Conservation (phyloP, 192 early-diverging fungal species). For the Tieghemiomyces parasiticus region DNA sequence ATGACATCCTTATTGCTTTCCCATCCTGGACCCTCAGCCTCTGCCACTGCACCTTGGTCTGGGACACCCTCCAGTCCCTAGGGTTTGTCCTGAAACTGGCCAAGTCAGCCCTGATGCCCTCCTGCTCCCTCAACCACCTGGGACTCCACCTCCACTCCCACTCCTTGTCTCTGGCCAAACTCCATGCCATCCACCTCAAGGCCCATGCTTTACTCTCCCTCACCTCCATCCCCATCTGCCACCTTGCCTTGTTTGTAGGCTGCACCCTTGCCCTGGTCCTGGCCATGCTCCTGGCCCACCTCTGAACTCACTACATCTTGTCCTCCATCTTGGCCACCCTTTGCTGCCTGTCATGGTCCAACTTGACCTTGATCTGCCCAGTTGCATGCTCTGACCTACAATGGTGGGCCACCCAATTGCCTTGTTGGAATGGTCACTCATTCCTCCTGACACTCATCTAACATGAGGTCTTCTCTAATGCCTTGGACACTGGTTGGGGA, state of each 20-base stretch:
- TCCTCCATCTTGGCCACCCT: not conserved
- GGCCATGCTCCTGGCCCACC: not conserved
- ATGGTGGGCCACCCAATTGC: not conserved
- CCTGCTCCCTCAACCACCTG: not conserved
- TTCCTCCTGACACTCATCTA: not conserved
- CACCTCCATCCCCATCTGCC: not conserved
- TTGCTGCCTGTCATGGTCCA: not conserved
- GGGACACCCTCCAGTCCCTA: not conserved
- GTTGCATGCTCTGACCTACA: not conserved
- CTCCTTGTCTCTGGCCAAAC: not conserved
- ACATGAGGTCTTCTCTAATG: not conserved
- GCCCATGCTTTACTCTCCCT: not conserved
- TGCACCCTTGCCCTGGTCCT: not conserved
- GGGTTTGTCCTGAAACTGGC: not conserved
- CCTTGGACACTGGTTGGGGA: not conserved
- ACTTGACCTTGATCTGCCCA: not conserved
- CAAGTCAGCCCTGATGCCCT: not conserved
- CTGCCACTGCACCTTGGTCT: not conserved
- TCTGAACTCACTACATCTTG: not conserved
- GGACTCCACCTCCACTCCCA: not conserved
- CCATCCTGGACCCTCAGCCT: not conserved
- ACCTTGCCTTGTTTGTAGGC: not conserved
- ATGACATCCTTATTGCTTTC: not conserved
- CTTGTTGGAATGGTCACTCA: not conserved
- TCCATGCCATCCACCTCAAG: not conserved